Evolutionary conservation across 75 land plant genomes (phyloP), one percentile per base, ranked within the genome.

Genomic region (Selaginella moellendorffii): DNA sequence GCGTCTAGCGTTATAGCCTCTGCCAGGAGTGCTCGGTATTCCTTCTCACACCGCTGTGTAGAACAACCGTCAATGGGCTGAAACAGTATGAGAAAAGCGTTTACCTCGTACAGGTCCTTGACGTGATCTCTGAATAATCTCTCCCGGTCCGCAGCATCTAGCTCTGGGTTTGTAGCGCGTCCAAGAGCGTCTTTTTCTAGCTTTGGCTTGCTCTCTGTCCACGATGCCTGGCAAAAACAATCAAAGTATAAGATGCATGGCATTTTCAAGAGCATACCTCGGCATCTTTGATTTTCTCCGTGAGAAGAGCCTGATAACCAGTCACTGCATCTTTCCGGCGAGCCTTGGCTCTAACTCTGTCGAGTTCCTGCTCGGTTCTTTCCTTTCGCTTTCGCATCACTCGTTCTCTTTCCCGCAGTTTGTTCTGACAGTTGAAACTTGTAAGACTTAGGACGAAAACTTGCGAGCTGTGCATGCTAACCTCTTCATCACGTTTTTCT

Each of bases 301-400:
- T 87, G 29, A 92, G 80, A 63, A 92, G 77, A 66, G 97, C 87
- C 66, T 88, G 96, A 78, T 77, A 92, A 27, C 85, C 80, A 68
- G 75, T 61, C 1, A 75, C 67, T 18, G 90, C 97, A 63, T 88
- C 97, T 66, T 83, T 92, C 27, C 83, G 82, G 20, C 87, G 86
- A 27, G 81, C 79, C 71, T 92, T 88, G 9, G 71, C 21, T 22
- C 83, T 78, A 54, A 83, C 81, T 66, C 85, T 77, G 22, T 92
- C 96, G 76, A 88, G 69, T 76, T 92, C 97, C 62, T 85, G 86
- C 63, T 88, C 97, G 61, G 85, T 96, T 31, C 96, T 72, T 78
- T 92, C 96, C 64, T 92, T 92, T 30, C 97, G 63, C 64, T 92
- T 92, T 54, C 89, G 81, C 80, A 78, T 69, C 68, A 81, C 97